A percentile compares a stretch with the other conserved stretches of the same genome.
These are phyloP conservation scores for Xerocomus brunneocitrinus DNA, from an alignment of 768 basidiomycete genomes.

Conservation along the genomic window DNA sequence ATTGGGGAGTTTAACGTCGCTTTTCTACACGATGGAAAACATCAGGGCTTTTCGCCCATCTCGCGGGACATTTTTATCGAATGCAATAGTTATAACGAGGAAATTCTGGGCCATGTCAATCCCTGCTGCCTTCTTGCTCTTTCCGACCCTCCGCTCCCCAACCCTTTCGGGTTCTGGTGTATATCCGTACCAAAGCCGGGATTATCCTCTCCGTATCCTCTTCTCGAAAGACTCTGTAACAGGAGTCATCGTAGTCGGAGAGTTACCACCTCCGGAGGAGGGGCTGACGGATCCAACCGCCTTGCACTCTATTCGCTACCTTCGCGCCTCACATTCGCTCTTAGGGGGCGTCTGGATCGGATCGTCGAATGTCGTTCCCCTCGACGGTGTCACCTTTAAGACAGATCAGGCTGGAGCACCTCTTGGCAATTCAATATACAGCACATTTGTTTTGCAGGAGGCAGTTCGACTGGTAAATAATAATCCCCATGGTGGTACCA, in stretches of 20 bases:
- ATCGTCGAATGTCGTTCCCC: slow-evolving; percentile 35
- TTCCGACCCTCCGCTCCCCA: slow-evolving; percentile 45
- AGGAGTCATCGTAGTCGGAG: slow-evolving; percentile 79
- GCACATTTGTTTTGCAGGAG: slow-evolving; percentile 83
- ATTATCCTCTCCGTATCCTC: slow-evolving; percentile 57
- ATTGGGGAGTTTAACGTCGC: slow-evolving; percentile 17
- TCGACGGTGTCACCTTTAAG: slow-evolving; percentile 39
- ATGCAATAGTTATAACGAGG: background rate
- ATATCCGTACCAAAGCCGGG: slow-evolving; percentile 48
- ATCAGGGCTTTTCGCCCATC: background rate
- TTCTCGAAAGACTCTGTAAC: slow-evolving; percentile 69
- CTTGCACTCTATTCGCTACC: slow-evolving; percentile 52
- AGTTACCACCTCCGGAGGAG: slow-evolving; percentile 44
- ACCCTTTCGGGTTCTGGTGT: slow-evolving; percentile 52
- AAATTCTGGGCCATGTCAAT: slow-evolving; percentile 16
- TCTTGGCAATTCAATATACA: slow-evolving; percentile 78
- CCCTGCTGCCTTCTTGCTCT: slow-evolving; percentile 35
- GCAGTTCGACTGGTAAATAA: slow-evolving; percentile 67
- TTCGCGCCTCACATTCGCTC: slow-evolving; percentile 62
- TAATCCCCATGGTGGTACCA: slow-evolving; percentile 35
- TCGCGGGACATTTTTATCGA: background rate
- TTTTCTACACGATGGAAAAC: slow-evolving; percentile 13
- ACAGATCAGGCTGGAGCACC: slow-evolving; percentile 50
- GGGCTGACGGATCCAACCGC: slow-evolving; percentile 25
- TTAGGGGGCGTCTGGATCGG: slow-evolving; percentile 80